Evolutionary conservation across 768 basidiomycete genomes (phyloP), one percentile per base, ranked within the genome.

Genomic region (Podaxis pistillaris): DNA sequence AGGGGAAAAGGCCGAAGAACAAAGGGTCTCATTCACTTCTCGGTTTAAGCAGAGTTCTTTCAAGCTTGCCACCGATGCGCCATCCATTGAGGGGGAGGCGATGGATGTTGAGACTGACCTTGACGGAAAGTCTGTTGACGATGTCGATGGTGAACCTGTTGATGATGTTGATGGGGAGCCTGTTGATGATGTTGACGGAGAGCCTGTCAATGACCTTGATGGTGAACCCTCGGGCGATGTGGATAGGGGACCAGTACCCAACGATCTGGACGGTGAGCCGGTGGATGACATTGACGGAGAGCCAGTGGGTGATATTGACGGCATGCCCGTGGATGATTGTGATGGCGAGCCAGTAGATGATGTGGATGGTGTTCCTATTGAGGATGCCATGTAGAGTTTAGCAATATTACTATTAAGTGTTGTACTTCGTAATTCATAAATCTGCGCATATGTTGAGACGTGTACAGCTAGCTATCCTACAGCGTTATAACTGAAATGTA

Each of bases 41-140:
- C 84, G 85, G 41, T 94, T 94, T 81, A 94, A 90, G 73, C 77
- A 86, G 5, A 90, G 86, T 68, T 81, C 89, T 13, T 94, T 94
- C 78, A 86, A 88, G 68, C 87, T 87, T 12, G 90, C 91, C 1
- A 81, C 81, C 17, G 71, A 67, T 1, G 72, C 65, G 7, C 40
- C 68, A 2, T 64, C 71, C 33, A 59, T 67, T 9, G 54, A 30
- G 3, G 30, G 19, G 9, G 38, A 60, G 8, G 52, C 51, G 2
- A 24, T 37, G 33, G 60, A 58, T 28, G 24, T 50, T 24, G 49
- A 26, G 26, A 12, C 19, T 50, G 63, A 66, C 33, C 17, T 70
- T n/a, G 65, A 73, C 47, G 50, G 63, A 6, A 53, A 41, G 51
- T 66, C 67, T 38, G 75, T 67, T 38, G 75, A 68, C 38, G 66